These are phyloP conservation scores for Penicillium sclerotiorum DNA, from an alignment of 2,329 filamentous ascomycete species.

Conservation along the genomic window DNA sequence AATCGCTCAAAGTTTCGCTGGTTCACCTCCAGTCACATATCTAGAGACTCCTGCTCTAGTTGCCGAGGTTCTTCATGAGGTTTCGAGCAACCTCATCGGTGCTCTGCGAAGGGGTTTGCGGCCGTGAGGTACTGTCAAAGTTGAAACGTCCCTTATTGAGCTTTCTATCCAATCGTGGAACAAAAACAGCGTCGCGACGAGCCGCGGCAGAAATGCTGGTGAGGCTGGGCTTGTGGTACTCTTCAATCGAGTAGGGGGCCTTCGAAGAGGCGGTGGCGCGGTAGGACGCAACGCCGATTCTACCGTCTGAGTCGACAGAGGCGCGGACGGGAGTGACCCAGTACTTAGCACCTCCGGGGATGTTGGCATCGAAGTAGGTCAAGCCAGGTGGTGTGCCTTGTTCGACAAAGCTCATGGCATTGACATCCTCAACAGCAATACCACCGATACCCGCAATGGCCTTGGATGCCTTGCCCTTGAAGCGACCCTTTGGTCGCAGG, in stretches of 20 bases:
- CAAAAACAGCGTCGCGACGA: conserved; percentile 25
- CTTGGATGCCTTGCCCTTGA: conserved; percentile 34
- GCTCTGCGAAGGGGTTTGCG: conserved; percentile 14
- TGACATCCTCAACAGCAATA: conserved; percentile 44
- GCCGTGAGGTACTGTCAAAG: conserved; percentile 1
- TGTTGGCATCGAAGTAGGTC: conserved; percentile 46
- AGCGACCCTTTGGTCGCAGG: conserved; percentile 50
- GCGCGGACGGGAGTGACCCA: conserved; percentile 54
- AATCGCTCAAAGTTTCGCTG: conserved; percentile 14
- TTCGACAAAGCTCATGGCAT: conserved; percentile 36
- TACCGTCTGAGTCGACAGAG: conserved; percentile 48
- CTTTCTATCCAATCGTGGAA: conserved; percentile 35
- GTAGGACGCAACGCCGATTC: conserved; percentile 43
- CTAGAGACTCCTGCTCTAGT: conserved; percentile 9
- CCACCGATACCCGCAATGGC: conserved; percentile 45
- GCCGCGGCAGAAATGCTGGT: conserved; percentile 32
- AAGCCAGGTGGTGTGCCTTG: conserved; percentile 45
- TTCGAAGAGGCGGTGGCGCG: conserved; percentile 37
- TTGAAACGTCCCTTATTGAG: conserved; percentile 22
- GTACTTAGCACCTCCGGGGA: conserved; percentile 56
- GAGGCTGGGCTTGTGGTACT: conserved; percentile 33
- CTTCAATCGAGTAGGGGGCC: conserved; percentile 40
- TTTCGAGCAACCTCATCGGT: conserved; percentile 36
- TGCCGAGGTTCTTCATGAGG: conserved; percentile 33
- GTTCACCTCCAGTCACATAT: conserved; percentile 7